These are phyloP conservation scores for Yamadazyma conglobata DNA, from an alignment of 1,139 yeast species.

Conservation along the genomic window DNA sequence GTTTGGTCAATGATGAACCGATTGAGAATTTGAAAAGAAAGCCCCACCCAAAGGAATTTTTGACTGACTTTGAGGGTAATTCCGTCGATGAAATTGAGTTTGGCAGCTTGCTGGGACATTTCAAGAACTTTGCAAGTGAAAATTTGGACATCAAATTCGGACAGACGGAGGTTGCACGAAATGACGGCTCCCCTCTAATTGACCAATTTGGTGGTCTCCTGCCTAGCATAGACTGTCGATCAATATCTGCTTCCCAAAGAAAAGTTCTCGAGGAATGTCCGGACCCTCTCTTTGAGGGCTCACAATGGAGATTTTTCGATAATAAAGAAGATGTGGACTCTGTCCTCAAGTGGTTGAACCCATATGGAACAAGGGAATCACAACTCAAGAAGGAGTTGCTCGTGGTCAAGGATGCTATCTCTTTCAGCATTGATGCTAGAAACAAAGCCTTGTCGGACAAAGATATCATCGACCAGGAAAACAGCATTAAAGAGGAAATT, in stretches of 20 bases:
- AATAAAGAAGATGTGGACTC: conserved; percentile 52
- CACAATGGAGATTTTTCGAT: conserved; percentile 73
- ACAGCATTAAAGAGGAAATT: conserved; percentile 35
- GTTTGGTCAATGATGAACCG: conserved; percentile 7
- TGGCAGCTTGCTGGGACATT: conserved; percentile 16
- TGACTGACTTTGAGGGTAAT: conserved; percentile 9
- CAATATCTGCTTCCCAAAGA: conserved; percentile 49
- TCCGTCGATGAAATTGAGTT: conserved; percentile 18
- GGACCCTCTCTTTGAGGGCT: conserved; percentile 47
- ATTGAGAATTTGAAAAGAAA: conserved; percentile 1
- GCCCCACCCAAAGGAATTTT: conserved; percentile 6
- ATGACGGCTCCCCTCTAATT: conserved; percentile 20
- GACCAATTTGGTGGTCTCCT: conserved; percentile 45
- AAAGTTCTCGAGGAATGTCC: conserved; percentile 69
- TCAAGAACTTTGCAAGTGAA: conserved; percentile 18
- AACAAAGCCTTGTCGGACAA: conserved; percentile 47
- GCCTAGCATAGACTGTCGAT: conserved; percentile 17
- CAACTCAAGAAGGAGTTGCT: conserved; percentile 60
- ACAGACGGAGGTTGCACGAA: conserved; percentile 16
- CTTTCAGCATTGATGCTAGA: conserved; percentile 58
- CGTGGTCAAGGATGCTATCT: conserved; percentile 51
- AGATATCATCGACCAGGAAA: conserved; percentile 39
- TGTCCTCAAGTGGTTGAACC: conserved; percentile 67
- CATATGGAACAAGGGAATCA: conserved; percentile 75
- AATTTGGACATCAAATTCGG: conserved; percentile 19